These are phyloP conservation scores for Blastobotrys elegans DNA, from an alignment of 1,139 yeast genomes.

Conservation along the genomic window DNA sequence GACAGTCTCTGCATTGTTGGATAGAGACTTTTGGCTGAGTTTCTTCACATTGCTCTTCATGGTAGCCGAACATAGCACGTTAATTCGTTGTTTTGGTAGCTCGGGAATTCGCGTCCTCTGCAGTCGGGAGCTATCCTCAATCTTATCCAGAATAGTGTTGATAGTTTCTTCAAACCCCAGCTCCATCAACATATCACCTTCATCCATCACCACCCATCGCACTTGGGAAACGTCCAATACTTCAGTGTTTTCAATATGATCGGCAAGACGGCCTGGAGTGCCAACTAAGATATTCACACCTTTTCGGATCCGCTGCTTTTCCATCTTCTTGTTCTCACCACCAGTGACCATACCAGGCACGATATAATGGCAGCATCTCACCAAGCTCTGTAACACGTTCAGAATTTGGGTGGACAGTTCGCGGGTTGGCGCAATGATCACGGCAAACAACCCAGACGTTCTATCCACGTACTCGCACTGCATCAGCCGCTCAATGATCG, in stretches of 20 bases:
- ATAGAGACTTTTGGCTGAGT: conserved; percentile 68
- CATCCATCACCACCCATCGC: conserved; percentile 83
- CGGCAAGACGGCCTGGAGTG: conserved; percentile 88
- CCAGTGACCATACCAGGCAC: conserved; percentile 95
- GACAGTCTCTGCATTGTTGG: conserved; percentile 62
- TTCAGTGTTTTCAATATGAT: conserved; percentile 85
- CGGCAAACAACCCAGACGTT: conserved; percentile 80
- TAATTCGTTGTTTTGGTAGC: conserved; percentile 67
- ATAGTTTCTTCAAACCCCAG: conserved; percentile 94
- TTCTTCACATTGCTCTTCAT: conserved; percentile 75
- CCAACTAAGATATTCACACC: conserved; percentile 88
- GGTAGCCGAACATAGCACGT: conserved; percentile 91
- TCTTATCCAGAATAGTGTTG: conserved; percentile 57
- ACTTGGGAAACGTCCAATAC: conserved; percentile 66
- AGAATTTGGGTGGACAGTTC: conserved; percentile 93
- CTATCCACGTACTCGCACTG: conserved; percentile 50
- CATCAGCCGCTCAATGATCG: conserved; percentile 73
- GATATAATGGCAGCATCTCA: conserved; percentile 66
- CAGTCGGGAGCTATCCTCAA: conserved; percentile 39
- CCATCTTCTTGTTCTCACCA: conserved; percentile 90
- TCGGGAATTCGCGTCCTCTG: conserved; percentile 23
- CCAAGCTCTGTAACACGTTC: conserved; percentile 64
- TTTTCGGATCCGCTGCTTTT: conserved; percentile 82
- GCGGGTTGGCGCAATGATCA: conserved; percentile 86
- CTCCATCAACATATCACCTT: conserved; percentile 93